These are phyloP conservation scores for Aplosporella prunicola DNA, from an alignment of 2,329 filamentous ascomycete genomes.

Conservation along the genomic window DNA sequence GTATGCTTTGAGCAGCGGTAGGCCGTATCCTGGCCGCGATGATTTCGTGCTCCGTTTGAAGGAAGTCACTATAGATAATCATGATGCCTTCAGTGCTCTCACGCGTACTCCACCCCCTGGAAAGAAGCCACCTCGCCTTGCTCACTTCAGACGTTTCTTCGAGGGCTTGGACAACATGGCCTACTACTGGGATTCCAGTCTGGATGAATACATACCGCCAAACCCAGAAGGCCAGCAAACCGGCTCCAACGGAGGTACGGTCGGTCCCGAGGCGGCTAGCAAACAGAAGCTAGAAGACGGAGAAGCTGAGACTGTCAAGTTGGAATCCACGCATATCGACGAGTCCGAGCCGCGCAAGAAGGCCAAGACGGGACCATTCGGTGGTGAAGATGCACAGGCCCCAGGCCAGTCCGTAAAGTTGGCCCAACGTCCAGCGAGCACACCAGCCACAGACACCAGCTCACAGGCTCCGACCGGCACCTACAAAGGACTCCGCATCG, in stretches of 20 bases:
- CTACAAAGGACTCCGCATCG: slow-evolving; percentile 52
- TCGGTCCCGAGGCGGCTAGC: background rate
- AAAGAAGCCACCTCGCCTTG: slow-evolving; percentile 40
- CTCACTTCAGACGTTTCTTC: slow-evolving; percentile 53
- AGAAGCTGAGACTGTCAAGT: slow-evolving; percentile 13
- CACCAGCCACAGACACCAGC: slow-evolving; percentile 15
- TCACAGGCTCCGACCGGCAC: slow-evolving; percentile 25
- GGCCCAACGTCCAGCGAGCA: slow-evolving; percentile 2
- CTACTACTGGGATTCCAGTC: slow-evolving; percentile 53
- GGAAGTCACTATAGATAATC: slow-evolving; percentile 47
- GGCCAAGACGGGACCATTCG: slow-evolving; percentile 23
- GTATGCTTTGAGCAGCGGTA: slow-evolving; percentile 39
- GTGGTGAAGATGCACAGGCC: slow-evolving; percentile 11
- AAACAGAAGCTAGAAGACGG: background rate
- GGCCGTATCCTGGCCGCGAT: slow-evolving; percentile 37
- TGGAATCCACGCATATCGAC: slow-evolving; percentile 8
- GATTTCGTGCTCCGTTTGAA: slow-evolving; percentile 40
- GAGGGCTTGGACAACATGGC: slow-evolving; percentile 48
- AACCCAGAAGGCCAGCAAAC: slow-evolving; percentile 14
- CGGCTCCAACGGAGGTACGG: background rate
- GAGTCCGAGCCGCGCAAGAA: slow-evolving; percentile 26
- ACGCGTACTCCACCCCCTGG: slow-evolving; percentile 39
- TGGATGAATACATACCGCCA: slow-evolving; percentile 45
- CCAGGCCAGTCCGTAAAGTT: slow-evolving; percentile 7
- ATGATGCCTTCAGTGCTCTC: slow-evolving; percentile 49